These are phyloP conservation scores for Termitomyces sp. DNA, from an alignment of 768 basidiomycete genomes.

Conservation along the genomic window DNA sequence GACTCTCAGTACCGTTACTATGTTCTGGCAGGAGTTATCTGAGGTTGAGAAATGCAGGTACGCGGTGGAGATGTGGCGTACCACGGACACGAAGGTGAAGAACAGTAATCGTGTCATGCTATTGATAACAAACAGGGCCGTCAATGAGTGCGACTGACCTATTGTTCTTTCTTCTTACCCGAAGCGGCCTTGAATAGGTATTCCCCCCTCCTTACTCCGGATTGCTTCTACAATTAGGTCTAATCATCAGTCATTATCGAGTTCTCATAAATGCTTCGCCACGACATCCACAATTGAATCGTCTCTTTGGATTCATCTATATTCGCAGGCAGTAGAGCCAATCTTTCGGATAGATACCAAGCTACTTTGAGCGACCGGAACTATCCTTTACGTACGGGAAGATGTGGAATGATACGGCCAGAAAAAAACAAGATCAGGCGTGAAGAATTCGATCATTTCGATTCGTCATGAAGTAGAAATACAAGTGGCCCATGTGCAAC, in stretches of 20 bases:
- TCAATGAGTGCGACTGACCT: not conserved
- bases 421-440: not conserved
- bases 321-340: not conserved
- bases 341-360: not conserved
- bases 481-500: constrained; percentile 8
- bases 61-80: constrained; percentile 6
- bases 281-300: not conserved
- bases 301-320: not conserved
- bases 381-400: not conserved
- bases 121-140: not conserved
- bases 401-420: not conserved
- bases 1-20: not conserved
- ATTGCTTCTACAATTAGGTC: not conserved
- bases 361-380: not conserved
- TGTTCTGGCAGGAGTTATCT: not conserved
- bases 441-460: not conserved
- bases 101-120: not conserved
- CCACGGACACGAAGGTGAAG: not conserved
- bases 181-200: not conserved
- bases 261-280: not conserved
- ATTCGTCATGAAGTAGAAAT: constrained; percentile 6
- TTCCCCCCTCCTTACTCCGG: not conserved
- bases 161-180: not conserved
- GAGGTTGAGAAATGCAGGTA: not conserved
- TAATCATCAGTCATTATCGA: not conserved